Base-by-base conservation (phyloP, 495 filamentous ascomycete species). In the Neurospora sublineolata region DNA sequence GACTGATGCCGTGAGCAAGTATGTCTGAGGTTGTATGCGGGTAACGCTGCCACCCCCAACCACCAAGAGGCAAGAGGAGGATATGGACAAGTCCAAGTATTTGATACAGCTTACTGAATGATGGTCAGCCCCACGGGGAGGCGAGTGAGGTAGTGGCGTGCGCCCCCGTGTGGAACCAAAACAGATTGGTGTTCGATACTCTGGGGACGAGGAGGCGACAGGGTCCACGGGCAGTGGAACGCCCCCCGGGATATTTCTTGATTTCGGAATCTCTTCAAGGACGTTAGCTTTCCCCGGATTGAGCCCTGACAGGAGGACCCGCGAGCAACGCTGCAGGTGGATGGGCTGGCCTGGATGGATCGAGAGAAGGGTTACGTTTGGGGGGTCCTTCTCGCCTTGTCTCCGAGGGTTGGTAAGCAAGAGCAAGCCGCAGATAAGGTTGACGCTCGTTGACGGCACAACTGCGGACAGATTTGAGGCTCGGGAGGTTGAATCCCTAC, bases 161-260 rank as follows among this genome's bases (percentile, higher is more conserved):
- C 46, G 58, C 37, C 37, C 68, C 52, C 12, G 69, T 37, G 40
- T 41, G 42, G 72, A 46, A 60, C 52, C 69, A 67, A 72, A 71
- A 69, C 69, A 76, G 67, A 71, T 33, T 20, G 39, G 23, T 36
- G 30, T 39, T 58, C 20, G 44, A 68, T 30, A 46, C 40, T 46
- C 64, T 20, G 69, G 68, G 8, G 44, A 38, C 38, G 67, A 72
- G 70, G 68, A 11, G 44, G 37, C 38, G 67, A 72, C 73, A 74
- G 73, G 72, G 75, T 73, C 73, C 76, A 71, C 73, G 72, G 52
- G 20, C 20, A 58, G 27, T 58, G n/a, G 40, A 39, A 40, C 68
- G 20, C n/a, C 11, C 68, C 7, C 33, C 36, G 27, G 40, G 37
- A 27, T 69, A 16, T 30, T 23, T 68, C 33, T 68, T n/a, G 37